phyloP scores from a whole-genome alignment of 306 rosid genomes.

The Lathyrus oleraceus region DNA sequence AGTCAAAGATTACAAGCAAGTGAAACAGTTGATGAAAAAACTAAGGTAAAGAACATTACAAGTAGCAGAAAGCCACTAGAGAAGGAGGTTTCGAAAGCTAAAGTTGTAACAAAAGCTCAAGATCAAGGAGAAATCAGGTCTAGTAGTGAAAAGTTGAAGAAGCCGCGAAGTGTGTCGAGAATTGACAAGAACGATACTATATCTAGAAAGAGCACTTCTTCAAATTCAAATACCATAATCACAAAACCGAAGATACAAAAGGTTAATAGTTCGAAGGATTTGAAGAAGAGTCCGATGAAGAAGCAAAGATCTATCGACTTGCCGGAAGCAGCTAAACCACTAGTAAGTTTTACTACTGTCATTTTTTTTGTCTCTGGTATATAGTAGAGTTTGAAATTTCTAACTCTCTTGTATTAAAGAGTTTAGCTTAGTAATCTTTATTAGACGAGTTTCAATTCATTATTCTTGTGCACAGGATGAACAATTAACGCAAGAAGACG shows the following conservation, averaged over 20 bases:
- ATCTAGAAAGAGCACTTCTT: constrained; percentile 35
- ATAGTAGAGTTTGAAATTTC: background rate
- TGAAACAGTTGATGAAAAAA: constrained; percentile 48
- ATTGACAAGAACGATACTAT: constrained; percentile 40
- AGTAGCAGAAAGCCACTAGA: constrained; percentile 42
- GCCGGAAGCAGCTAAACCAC: constrained; percentile 44
- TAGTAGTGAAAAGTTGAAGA: constrained; percentile 47
- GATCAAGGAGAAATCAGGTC: constrained; percentile 51
- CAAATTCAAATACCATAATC: constrained; percentile 37
- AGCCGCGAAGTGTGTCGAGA: constrained; percentile 48
- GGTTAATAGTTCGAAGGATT: constrained; percentile 34
- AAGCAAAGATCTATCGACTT: constrained; percentile 49
- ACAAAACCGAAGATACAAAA: constrained; percentile 38
- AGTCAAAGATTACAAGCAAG: constrained; percentile 46
- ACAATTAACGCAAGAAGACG: constrained; percentile 40
- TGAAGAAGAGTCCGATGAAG: constrained; percentile 49
- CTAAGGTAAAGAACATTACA: constrained; percentile 39
- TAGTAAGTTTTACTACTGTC: constrained; percentile 37
- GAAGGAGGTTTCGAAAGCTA: constrained; percentile 48
- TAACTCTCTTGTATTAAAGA: constrained; percentile 5
- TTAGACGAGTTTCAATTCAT: constrained; percentile 33
- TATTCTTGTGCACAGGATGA: constrained; percentile 52
- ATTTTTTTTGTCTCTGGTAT: background rate
- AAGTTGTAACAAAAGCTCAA: constrained; percentile 48
- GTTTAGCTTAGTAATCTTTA: constrained; percentile 15